A percentile compares a stretch with the other conserved stretches of the same genome.
phyloP scores from a whole-genome alignment of 129 eudicot species.

The Arctium lappa region DNA sequence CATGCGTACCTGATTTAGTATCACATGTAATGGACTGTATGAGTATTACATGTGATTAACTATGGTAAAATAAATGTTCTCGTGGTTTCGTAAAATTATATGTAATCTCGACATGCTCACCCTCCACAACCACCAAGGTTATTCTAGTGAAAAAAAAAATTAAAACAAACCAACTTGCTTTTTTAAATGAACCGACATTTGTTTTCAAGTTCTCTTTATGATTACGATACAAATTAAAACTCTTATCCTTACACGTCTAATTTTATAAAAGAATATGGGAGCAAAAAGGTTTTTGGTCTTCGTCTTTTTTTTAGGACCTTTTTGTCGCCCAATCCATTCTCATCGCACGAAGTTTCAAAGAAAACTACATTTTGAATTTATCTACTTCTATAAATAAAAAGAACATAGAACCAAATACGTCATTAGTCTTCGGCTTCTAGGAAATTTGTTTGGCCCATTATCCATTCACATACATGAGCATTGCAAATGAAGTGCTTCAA shows the following conservation, averaged over 20 bases:
- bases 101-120: no score
- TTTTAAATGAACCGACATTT: background rate
- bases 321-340: background rate
- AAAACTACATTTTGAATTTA: background rate
- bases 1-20: no score
- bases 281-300: background rate
- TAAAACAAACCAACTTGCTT: background rate
- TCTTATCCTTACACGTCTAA: background rate
- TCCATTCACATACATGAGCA: background rate
- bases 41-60: no score
- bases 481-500: background rate
- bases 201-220: background rate
- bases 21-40: no score
- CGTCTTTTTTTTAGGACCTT: background rate
- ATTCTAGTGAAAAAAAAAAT: no score
- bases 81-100: no score
- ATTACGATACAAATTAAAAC: background rate
- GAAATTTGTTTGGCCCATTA: background rate
- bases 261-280: background rate
- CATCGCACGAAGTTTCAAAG: background rate
- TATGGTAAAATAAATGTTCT: no score
- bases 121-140: background rate
- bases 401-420: background rate
- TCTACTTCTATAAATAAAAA: background rate
- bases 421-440: background rate